Evolutionary conservation across 2,329 filamentous ascomycete species (phyloP).

Genomic region (Fonsecaea nubica): DNA sequence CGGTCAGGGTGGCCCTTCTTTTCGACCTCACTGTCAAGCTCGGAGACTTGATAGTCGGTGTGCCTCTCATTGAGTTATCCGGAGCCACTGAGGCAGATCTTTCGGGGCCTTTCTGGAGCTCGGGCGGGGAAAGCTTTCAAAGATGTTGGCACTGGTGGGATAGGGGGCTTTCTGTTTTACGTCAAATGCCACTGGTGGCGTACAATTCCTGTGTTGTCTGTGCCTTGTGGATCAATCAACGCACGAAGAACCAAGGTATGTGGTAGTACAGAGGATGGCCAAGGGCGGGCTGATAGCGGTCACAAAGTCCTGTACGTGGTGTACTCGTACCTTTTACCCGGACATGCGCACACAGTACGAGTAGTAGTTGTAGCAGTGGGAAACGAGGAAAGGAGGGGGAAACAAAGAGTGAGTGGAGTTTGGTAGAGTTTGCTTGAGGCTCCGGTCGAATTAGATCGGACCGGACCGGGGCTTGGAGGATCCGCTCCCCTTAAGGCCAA

Average conservation of each 20-base stretch:
- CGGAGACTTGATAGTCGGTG: background rate
- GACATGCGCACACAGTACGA: too few species aligned
- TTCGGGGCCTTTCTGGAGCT: background rate
- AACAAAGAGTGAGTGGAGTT: background rate
- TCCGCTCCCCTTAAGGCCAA: background rate
- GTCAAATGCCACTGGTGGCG: slow-evolving; percentile 11
- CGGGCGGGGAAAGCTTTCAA: background rate
- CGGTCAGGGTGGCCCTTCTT: background rate
- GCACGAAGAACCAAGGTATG: background rate
- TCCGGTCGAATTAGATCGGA: slow-evolving; percentile 6
- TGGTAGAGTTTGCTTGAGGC: background rate
- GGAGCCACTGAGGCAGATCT: background rate
- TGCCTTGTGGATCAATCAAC: slow-evolving; percentile 5
- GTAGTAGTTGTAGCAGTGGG: too few species aligned
- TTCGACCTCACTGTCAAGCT: background rate
- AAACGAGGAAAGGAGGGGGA: background rate
- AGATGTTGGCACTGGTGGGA: background rate
- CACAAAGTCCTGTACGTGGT: background rate
- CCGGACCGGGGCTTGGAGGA: slow-evolving; percentile 3
- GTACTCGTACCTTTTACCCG: too few species aligned
- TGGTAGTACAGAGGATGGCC: slow-evolving; percentile 12
- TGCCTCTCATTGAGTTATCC: background rate
- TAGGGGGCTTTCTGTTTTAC: slow-evolving; percentile 4
- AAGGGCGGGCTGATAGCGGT: slow-evolving; percentile 2
- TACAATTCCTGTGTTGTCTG: slow-evolving; percentile 7